These are phyloP conservation scores for Skeletonema grethae DNA, from an alignment of 108 stramenopile species.

Conservation along the genomic window DNA sequence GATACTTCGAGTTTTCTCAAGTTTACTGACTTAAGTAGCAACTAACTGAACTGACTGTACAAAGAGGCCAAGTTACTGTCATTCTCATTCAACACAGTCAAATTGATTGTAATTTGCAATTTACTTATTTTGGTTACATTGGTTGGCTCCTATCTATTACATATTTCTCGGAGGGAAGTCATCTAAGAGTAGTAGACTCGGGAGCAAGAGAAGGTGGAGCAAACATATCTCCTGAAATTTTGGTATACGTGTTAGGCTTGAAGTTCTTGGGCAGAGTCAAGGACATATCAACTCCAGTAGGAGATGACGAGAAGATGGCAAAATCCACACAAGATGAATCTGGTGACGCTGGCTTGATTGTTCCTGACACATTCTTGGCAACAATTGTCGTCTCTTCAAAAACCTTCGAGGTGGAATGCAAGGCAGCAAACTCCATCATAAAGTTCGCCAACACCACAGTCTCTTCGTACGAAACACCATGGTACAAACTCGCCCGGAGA, in stretches of 20 bases:
- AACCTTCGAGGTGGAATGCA: not conserved
- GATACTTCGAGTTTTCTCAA: no score
- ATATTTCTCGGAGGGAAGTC: slow-evolving; percentile 2
- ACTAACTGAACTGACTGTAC: no score
- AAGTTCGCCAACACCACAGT: slow-evolving; percentile 17
- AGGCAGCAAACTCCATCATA: slow-evolving; percentile 38
- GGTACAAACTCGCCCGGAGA: slow-evolving; percentile 49
- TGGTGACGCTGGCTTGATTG: not conserved
- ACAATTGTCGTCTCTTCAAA: not conserved
- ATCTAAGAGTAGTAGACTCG: not conserved
- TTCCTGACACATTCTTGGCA: not conserved
- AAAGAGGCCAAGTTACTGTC: not conserved
- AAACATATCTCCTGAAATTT: slow-evolving; percentile 13
- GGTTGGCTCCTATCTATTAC: not conserved
- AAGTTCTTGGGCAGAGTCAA: slow-evolving; percentile 27
- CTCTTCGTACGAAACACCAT: slow-evolving; percentile 46
- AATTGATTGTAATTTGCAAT: no score
- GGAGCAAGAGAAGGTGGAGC: slow-evolving; percentile 11
- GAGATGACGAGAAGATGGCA: slow-evolving; percentile 8
- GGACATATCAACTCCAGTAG: not conserved
- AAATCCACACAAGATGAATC: not conserved
- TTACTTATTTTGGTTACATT: not conserved
- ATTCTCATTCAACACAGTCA: not conserved
- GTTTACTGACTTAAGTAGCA: no score
- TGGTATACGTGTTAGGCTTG: slow-evolving; percentile 9